Conservation (phyloP, 2,329 filamentous ascomycete genomes). For the Colletotrichum cereale region DNA sequence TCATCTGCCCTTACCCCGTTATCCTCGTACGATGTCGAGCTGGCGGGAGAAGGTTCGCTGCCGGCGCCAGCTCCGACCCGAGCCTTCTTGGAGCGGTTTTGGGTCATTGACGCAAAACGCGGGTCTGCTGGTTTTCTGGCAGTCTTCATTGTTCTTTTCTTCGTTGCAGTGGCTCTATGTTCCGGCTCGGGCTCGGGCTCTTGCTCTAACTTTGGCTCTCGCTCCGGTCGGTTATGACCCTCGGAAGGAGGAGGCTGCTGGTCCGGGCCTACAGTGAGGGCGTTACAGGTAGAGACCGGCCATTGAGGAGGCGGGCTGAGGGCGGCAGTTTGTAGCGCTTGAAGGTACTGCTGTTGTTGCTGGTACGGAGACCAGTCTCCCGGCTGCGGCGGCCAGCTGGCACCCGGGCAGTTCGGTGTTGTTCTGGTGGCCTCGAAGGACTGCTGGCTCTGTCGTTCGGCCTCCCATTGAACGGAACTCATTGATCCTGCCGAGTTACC, state of each 20-base stretch:
- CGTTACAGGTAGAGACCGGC: neutral
- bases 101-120: neutral
- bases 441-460: neutral
- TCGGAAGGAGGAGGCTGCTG: neutral
- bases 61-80: neutral
- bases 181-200: neutral
- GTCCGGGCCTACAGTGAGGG: neutral
- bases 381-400: neutral
- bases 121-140: neutral
- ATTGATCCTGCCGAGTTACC: neutral
- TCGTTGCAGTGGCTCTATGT: neutral
- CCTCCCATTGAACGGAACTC: neutral
- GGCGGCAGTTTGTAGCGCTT: neutral
- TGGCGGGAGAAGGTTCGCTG: neutral
- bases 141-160: neutral
- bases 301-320: neutral
- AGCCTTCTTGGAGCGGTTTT: neutral
- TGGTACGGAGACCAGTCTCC: neutral
- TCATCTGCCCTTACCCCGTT: neutral
- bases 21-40: neutral
- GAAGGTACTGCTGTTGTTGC: neutral
- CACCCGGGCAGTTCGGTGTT: neutral
- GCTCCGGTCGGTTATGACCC: neutral
- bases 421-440: neutral
- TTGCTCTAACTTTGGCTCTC: no score